Percentiles rank a stretch among this genome's conserved stretches.
phyloP scores from a whole-genome alignment of 177 flowering plant species.

The Telopea speciosissima region DNA sequence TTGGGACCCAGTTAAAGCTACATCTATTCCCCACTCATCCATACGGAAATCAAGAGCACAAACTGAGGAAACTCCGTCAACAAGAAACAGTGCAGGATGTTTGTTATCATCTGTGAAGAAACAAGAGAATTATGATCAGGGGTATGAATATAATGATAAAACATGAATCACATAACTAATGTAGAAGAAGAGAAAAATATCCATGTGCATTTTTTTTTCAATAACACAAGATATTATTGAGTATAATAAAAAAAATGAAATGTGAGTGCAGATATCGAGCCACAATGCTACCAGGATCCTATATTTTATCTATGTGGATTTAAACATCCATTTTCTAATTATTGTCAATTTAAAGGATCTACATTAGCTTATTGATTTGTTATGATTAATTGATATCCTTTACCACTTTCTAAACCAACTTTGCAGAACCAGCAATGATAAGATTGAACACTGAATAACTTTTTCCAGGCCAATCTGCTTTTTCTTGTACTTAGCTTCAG shows the following conservation, averaged over 20 bases:
- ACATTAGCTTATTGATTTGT: not conserved
- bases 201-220: too few species aligned
- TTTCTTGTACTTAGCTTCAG: too few species aligned
- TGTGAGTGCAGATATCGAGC: not conserved
- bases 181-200: not conserved
- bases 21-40: constrained; percentile 99
- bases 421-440: too few species aligned
- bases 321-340: too few species aligned
- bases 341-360: not conserved
- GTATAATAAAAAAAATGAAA: not conserved
- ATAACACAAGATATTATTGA: too few species aligned
- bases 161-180: not conserved
- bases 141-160: not conserved
- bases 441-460: too few species aligned
- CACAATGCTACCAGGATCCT: too few species aligned
- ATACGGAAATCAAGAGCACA: constrained; percentile 96
- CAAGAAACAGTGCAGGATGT: constrained; percentile 89
- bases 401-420: too few species aligned
- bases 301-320: too few species aligned
- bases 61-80: constrained; percentile 95
- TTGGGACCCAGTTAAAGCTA: constrained; percentile 94
- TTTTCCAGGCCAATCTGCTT: too few species aligned
- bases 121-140: constrained; percentile 2
- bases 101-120: constrained; percentile 55
- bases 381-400: too few species aligned